Evolutionary conservation across 2,329 filamentous ascomycete genomes (phyloP), one percentile per base, ranked within the genome.

Genomic region (Sarocladium strictum): DNA sequence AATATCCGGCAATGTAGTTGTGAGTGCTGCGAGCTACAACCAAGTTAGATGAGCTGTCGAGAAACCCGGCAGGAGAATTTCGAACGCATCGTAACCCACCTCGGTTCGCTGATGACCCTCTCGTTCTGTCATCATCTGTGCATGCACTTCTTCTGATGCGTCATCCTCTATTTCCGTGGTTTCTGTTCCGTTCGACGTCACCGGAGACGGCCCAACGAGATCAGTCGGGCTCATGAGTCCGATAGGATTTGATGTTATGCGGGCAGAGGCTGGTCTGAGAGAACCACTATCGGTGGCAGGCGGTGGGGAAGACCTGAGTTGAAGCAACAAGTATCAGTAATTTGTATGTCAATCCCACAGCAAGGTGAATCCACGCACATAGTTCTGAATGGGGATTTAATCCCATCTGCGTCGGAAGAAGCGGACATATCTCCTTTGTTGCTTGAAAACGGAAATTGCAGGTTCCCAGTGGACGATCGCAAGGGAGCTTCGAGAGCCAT

Each of bases 121-220:
- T 38, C 53, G 53, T 37, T 60, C 56, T 15, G 49, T 14, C n/a
- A 37, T 51, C 19, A 55, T 40, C 51, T 67, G 62, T 10, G 56
- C 64, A 53, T 72, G 73, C 59, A 78, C 76, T 60, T 85, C 85
- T 58, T 89, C 85, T 40, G 79, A 77, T 50, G 72, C 79, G 59
- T 91, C 87, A 59, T 93, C 89, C 58, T 94, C 90, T 54, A 94
- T 91, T 66, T 94, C 90, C 11, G 90, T 93, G 37, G 81, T 85
- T 63, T 87, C 87, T 23, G 90, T 94, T 56, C 89, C 88, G 66
- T 89, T 92, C 37, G 90, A 94, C 52, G 90, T 91, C 23, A 93
- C 89, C 7, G 90, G 89, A 17, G 89, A 93, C 10, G 89, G 89
- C 38, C 90, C 89, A 53, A 91, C 86, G 60, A 86, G 81, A 62